A percentile compares a stretch with the other conserved stretches of the same genome.
phyloP scores from a whole-genome alignment of 2,329 filamentous ascomycete genomes.

The Colletotrichum paranaense region DNA sequence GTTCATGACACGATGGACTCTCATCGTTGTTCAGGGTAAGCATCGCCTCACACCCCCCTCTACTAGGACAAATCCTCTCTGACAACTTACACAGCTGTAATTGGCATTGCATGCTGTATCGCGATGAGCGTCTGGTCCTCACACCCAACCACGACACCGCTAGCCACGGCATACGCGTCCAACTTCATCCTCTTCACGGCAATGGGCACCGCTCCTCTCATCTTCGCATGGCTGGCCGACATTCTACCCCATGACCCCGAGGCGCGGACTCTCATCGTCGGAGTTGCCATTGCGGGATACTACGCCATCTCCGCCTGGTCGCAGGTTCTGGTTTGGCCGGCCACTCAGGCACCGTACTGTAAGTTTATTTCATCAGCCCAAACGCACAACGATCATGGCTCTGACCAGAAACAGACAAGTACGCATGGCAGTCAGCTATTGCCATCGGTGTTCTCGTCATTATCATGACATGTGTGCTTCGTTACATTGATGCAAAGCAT shows the following conservation, averaged over 20 bases:
- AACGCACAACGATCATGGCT: not conserved
- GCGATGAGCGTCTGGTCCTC: constrained; percentile 66
- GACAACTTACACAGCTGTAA: constrained; percentile 43
- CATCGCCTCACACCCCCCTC: not conserved
- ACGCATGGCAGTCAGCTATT: constrained; percentile 60
- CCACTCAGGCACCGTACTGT: constrained; percentile 61
- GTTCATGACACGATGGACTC: constrained; percentile 60
- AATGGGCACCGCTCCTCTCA: constrained; percentile 62
- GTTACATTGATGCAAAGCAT: constrained; percentile 56
- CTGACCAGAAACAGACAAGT: constrained; percentile 46
- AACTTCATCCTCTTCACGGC: constrained; percentile 62
- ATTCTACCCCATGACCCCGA: constrained; percentile 60
- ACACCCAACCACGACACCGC: constrained; percentile 52
- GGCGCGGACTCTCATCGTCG: constrained; percentile 59
- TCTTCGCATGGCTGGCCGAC: constrained; percentile 64
- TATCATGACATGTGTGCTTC: constrained; percentile 55
- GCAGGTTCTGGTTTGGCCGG: constrained; percentile 64
- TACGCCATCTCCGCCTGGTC: constrained; percentile 64
- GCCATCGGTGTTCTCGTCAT: constrained; percentile 57
- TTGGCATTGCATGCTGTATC: constrained; percentile 59
- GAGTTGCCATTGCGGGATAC: constrained; percentile 59
- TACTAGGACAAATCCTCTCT: not conserved
- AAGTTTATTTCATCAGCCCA: constrained; percentile 33
- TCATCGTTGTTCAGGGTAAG: constrained; percentile 58
- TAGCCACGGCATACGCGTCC: constrained; percentile 60